Evolutionary conservation across 352 stramenopile species (phyloP).

Genomic region (Pythium aquatile): DNA sequence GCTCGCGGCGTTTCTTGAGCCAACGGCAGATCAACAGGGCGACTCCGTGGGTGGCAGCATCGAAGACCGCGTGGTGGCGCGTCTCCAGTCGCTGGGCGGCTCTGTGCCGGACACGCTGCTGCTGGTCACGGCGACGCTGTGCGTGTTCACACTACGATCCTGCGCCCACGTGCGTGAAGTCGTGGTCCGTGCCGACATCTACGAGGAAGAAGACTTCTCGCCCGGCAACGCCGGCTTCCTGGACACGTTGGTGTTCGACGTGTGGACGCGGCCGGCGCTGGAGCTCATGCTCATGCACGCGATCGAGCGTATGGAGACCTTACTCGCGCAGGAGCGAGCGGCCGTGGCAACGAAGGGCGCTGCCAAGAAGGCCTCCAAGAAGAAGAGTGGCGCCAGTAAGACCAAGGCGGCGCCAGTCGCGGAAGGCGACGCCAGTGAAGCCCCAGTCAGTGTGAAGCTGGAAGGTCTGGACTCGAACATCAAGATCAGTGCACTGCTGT

Average conservation of each 20-base stretch:
- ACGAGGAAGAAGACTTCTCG: slow-evolving; percentile 96
- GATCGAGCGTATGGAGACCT: slow-evolving; percentile 44
- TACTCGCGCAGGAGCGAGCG: slow-evolving; percentile 44
- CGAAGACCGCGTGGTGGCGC: slow-evolving; percentile 30
- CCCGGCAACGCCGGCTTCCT: slow-evolving; percentile 49
- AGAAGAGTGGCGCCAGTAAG: slow-evolving; percentile 39
- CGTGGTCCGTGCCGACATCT: slow-evolving; percentile 92
- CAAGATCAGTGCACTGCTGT: slow-evolving; percentile 50
- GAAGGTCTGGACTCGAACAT: slow-evolving; percentile 51
- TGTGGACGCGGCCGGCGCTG: slow-evolving; percentile 38
- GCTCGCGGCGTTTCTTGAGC: slow-evolving; percentile 36
- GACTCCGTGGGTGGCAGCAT: slow-evolving; percentile 17
- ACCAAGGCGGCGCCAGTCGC: slow-evolving; percentile 19
- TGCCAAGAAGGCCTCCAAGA: slow-evolving; percentile 61
- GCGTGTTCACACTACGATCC: slow-evolving; percentile 72
- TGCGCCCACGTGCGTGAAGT: slow-evolving; percentile 76
- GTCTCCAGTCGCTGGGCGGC: slow-evolving; percentile 14
- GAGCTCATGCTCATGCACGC: slow-evolving; percentile 40
- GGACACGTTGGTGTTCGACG: slow-evolving; percentile 50
- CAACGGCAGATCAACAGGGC: neutral
- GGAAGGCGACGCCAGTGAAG: slow-evolving; percentile 1
- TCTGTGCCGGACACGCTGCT: slow-evolving; percentile 52
- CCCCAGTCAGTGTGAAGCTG: slow-evolving; percentile 21
- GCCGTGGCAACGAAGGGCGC: slow-evolving; percentile 25
- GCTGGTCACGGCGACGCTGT: slow-evolving; percentile 69